Evolutionary conservation across 164 flowering plant genomes (phyloP), one percentile per base, ranked within the genome.

Genomic region (Chimonanthus praecox): DNA sequence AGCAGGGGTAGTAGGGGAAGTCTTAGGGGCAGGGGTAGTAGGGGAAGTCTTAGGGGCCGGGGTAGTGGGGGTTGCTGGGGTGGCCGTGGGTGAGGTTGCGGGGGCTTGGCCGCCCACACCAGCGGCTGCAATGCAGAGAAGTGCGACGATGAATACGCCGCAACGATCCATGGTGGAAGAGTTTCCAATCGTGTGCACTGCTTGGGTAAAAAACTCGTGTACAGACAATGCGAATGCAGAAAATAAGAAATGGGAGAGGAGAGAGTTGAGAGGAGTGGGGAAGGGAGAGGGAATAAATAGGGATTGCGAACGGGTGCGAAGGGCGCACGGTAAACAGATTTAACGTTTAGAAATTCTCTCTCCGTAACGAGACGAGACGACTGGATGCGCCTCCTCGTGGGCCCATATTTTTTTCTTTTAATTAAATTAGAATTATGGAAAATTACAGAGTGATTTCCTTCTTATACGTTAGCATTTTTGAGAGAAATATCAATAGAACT

Each of bases 61-160:
- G 6, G 73, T 47, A 7, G 70, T 5, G 5, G 75, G 69, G 47
- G 72, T 54, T 10, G 46, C 6, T 3, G 76, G 71, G 4, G 71
- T 4, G n/a, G 75, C 7, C 2, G 73, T 20, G 50, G 92, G 92
- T 21, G 86, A 68, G 0, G 77, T 64, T 0, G 84, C 79, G 11
- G 93, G 93, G 11, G 88, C 21, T 68, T 88, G 91, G 13, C 84
- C 90, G 5, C 73, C 68, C 47, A 81, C 89, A 49, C 79, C 74
- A 8, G 84, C 78, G 5, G 80, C 71, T 6, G 75, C 83, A 85
- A 88, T 85, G 88, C 85, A 86, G 85, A 83, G 49, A 54, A 88
- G 70, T 3, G 71, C 82, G 3, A 79, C 49, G 47, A 81, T 46
- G 13, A 77, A 47, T 7, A 68, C 20, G 8, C 72, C 47, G 3